phyloP scores from a whole-genome alignment of 331 rosid genomes.

The Ulmus americana region DNA sequence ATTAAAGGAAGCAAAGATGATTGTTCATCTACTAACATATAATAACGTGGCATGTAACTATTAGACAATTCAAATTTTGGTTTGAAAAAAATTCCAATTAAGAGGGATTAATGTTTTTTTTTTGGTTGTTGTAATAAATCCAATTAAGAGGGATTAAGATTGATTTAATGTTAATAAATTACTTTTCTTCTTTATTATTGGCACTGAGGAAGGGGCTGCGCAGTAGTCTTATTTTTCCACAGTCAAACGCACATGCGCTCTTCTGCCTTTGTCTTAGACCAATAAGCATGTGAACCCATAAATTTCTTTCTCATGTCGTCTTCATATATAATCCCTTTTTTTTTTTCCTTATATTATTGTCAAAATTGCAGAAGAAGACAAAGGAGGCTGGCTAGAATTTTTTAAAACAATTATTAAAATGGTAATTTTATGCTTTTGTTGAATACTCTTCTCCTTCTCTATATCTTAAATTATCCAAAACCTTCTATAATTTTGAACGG shows the following conservation, averaged over 20 bases:
- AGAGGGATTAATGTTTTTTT: conserved; percentile 1
- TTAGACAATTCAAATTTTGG: conserved; percentile 32
- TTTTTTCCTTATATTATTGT: no score
- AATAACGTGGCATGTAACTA: not conserved
- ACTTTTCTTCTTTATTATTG: not conserved
- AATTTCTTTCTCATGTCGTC: no score
- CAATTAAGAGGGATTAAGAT: not conserved
- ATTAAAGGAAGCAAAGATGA: not conserved
- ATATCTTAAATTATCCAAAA: no score
- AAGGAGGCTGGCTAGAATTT: no score
- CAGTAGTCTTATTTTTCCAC: conserved; percentile 26
- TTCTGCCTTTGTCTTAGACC: conserved; percentile 3
- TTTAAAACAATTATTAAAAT: no score
- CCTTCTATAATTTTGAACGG: no score
- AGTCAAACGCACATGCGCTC: conserved; percentile 51
- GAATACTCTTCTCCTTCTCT: no score
- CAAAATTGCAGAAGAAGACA: no score
- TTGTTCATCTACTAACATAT: not conserved
- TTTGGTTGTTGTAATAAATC: conserved; percentile 16
- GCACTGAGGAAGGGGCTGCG: conserved; percentile 32
- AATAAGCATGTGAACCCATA: not conserved
- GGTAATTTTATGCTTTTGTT: no score
- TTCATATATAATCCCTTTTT: no score
- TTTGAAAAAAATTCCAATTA: conserved; percentile 29
- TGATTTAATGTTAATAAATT: no score